Evolutionary conservation across 208 protist species (phyloP).

Genomic region (Novymonas esmeraldas): DNA sequence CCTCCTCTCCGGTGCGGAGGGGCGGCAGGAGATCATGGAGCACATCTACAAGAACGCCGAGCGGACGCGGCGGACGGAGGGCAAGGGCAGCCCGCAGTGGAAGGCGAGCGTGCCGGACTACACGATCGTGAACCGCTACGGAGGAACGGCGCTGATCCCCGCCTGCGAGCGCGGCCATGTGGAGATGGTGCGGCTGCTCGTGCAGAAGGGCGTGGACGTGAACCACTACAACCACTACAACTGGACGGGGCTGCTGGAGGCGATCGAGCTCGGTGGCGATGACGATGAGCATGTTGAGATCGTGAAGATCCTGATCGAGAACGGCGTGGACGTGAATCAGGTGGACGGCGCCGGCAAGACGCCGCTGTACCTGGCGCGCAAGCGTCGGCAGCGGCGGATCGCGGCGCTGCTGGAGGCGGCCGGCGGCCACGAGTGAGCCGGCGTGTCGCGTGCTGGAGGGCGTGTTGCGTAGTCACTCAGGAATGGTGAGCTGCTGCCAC

Average conservation of each 20-base stretch:
- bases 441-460: not conserved
- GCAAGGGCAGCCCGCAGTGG: slow-evolving; percentile 16
- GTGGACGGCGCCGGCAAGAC: slow-evolving; percentile 42
- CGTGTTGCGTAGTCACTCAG: too few relatives aligned
- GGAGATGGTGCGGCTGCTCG: slow-evolving; percentile 48
- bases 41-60: slow-evolving; percentile 41
- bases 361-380: slow-evolving; percentile 51
- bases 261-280: slow-evolving; percentile 55
- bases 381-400: slow-evolving; percentile 49
- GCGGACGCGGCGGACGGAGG: slow-evolving; percentile 24
- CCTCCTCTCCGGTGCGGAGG: slow-evolving; percentile 49
- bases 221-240: slow-evolving; percentile 52
- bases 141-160: slow-evolving; percentile 42
- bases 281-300: slow-evolving; percentile 63
- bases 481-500: not conserved
- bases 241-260: slow-evolving; percentile 48
- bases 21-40: slow-evolving; percentile 48
- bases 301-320: slow-evolving; percentile 51
- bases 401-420: slow-evolving; percentile 45
- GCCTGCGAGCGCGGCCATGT: slow-evolving; percentile 59
- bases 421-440: slow-evolving; percentile 30
- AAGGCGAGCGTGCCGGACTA: slow-evolving; percentile 49
- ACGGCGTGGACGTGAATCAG: slow-evolving; percentile 50
- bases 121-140: slow-evolving; percentile 41
- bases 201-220: slow-evolving; percentile 38